Evolutionary conservation across 2,329 filamentous ascomycete species (phyloP).

Genomic region (Colletotrichum coccodes): DNA sequence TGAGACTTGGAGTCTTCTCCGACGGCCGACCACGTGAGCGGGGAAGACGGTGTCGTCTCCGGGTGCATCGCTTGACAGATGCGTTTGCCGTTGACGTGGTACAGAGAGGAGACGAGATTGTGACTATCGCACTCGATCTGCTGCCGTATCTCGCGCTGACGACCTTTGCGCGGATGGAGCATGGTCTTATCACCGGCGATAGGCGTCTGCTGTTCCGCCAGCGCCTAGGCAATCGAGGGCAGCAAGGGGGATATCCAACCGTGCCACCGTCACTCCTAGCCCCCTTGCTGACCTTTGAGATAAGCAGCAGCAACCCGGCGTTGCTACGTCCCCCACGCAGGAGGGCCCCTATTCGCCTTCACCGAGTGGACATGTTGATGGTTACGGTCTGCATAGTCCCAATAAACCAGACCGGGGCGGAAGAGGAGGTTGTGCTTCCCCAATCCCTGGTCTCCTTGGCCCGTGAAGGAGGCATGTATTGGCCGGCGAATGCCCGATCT

Average conservation of each 20-base stretch:
- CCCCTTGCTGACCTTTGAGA: background rate
- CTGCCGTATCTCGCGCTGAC: background rate
- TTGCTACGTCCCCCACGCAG: background rate
- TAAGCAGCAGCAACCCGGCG: constrained; percentile 5
- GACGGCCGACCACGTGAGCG: constrained; percentile 20
- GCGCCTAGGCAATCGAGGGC: background rate
- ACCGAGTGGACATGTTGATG: background rate
- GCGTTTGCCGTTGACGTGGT: background rate
- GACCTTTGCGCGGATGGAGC: background rate
- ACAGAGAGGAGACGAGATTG: background rate
- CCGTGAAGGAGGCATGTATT: background rate
- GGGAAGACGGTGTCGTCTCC: background rate
- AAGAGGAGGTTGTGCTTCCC: background rate
- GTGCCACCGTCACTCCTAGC: too few relatives aligned
- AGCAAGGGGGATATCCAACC: too few relatives aligned
- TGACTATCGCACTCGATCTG: background rate
- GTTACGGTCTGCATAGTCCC: background rate
- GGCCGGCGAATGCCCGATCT: background rate
- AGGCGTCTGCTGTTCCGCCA: background rate
- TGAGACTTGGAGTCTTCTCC: background rate
- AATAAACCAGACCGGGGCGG: background rate
- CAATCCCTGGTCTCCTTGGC: background rate
- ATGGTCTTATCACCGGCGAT: constrained; percentile 4
- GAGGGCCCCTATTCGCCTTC: background rate
- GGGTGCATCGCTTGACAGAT: background rate